Evolutionary conservation across 192 early-diverging fungal species (phyloP), one percentile per base, ranked within the genome.

Genomic region (Backusella psychrophila): DNA sequence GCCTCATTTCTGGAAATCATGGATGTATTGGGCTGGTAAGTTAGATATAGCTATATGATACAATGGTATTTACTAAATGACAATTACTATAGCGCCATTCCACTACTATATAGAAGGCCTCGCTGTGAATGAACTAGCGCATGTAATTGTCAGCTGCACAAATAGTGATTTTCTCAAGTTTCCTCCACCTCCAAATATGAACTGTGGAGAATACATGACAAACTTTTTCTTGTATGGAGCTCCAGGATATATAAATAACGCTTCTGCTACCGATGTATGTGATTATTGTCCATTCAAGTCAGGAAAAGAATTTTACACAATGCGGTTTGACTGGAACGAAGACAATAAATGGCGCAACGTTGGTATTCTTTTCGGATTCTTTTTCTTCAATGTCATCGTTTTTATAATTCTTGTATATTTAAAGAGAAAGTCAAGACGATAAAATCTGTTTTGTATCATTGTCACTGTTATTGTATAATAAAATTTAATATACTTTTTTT

Each of bases 261-360:
- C 70, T 8, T 26, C 88, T 12, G 52, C 53, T 29, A 69, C 44
- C 31, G 70, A 72, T 23, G 9, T 46, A 15, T 94, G 93, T 79
- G 74, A 87, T 23, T 94, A 91, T 75, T 94, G 92, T 66, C 65
- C 80, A 7, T 91, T 86, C 73, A 77, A 69, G n/a, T 72, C 74
- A 14, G 91, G 89, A 5, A 81, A 91, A 35, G 86, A 93, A 23
- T 92, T 85, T 74, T 91, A 83, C 35, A 23, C 69, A 0, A 42
- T 49, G 2, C 31, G 35, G 2, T 80, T 91, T 52, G 83, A 79
- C 41, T 89, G 92, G 90, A 70, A 56, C 70, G 89, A 85, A 72
- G 79, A n/a, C 26, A 46, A 93, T 77, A 85, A 86, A 29, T 95
- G 91, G 91, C 87, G 91, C 69, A 91, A 93, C 78, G 75, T 91